Conservation (phyloP, 768 basidiomycete species). For the Dendrothele bispora region DNA sequence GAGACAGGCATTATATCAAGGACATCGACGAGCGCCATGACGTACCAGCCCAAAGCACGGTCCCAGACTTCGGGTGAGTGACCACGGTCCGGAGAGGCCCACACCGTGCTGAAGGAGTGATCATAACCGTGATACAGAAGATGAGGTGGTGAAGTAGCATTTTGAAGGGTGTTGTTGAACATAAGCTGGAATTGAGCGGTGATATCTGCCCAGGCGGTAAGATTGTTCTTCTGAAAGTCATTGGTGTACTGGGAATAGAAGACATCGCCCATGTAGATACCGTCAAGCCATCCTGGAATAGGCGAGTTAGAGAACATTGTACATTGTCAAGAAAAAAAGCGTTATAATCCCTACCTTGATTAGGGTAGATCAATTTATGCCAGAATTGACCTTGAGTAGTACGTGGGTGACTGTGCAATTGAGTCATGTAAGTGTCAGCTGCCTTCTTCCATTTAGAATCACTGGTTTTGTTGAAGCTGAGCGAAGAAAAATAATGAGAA, state of each 20-base stretch:
- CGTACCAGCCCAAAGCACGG: constrained; percentile 46
- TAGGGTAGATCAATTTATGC: constrained; percentile 42
- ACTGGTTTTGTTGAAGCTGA: constrained; percentile 34
- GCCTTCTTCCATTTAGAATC: constrained; percentile 40
- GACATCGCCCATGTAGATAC: constrained; percentile 46
- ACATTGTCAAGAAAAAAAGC: neutral
- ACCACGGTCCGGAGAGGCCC: constrained; percentile 46
- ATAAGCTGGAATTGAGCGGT: constrained; percentile 41
- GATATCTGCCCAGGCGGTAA: constrained; percentile 42
- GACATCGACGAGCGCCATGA: constrained; percentile 48
- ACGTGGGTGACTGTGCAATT: constrained; percentile 42
- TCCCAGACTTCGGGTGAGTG: constrained; percentile 51
- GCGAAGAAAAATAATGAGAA: neutral
- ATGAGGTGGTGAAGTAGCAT: constrained; percentile 35
- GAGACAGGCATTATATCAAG: constrained; percentile 36
- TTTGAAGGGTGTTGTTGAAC: constrained; percentile 43
- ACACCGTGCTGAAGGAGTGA: constrained; percentile 38
- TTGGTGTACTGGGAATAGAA: constrained; percentile 43
- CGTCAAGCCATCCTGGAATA: constrained; percentile 42
- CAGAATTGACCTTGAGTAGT: constrained; percentile 47
- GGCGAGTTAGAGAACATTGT: neutral
- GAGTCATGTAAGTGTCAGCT: constrained; percentile 36
- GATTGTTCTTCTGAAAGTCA: constrained; percentile 32
- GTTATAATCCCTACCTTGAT: constrained; percentile 33
- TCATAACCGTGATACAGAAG: constrained; percentile 53